Evolutionary conservation across 192 early-diverging fungal species (phyloP).

Genomic region (Coemansia sp.): DNA sequence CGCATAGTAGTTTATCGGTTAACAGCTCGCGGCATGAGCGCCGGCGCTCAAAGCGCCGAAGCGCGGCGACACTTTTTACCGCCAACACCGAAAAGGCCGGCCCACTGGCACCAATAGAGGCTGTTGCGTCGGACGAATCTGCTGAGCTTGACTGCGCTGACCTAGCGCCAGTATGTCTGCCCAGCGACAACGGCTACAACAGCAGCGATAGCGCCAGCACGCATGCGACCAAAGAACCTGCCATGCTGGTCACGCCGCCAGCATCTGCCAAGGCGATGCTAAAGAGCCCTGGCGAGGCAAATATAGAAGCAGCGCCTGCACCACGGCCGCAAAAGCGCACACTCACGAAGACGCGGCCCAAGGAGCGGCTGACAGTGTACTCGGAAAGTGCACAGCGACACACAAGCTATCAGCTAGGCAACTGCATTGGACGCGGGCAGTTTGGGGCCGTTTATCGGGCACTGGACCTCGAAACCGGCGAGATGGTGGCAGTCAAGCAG

Average conservation of each 20-base stretch:
- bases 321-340: constrained; percentile 21
- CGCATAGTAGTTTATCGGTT: neutral
- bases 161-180: neutral
- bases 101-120: neutral
- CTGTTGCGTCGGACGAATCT: constrained; percentile 1
- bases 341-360: constrained; percentile 21
- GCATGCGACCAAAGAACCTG: neutral
- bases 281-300: no score
- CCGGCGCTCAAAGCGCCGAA: constrained; percentile 41
- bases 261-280: neutral
- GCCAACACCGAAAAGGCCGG: constrained; percentile 9
- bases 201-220: neutral
- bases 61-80: constrained; percentile 40
- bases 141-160: neutral
- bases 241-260: neutral
- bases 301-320: neutral
- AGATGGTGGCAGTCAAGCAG: constrained; percentile 85
- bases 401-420: constrained; percentile 69
- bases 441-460: constrained; percentile 87
- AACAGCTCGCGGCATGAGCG: constrained; percentile 25
- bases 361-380: constrained; percentile 52
- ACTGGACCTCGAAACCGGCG: constrained; percentile 71
- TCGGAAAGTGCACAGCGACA: constrained; percentile 29
- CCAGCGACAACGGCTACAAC: neutral
- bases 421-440: constrained; percentile 84